Percentiles rank a stretch among this genome's conserved stretches.
Evolutionary conservation across 2,329 filamentous ascomycete species (phyloP).

Genomic region (Fusarium austroafricanum): DNA sequence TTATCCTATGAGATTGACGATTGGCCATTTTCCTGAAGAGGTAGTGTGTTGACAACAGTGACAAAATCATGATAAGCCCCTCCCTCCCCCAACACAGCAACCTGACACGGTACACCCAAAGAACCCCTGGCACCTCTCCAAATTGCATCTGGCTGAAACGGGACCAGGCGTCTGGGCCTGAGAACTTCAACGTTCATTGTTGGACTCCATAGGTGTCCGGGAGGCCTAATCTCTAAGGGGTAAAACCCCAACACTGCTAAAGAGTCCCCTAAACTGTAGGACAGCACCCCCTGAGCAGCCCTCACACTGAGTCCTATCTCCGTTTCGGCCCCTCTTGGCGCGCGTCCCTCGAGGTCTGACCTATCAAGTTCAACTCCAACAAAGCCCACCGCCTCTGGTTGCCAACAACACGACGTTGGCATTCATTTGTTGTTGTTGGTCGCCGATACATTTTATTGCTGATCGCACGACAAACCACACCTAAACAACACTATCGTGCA

Average conservation of each 20-base stretch:
- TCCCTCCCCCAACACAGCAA: constrained; percentile 27
- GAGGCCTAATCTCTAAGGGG: constrained; percentile 16
- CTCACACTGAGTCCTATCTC: constrained; percentile 16
- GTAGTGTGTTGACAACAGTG: constrained; percentile 29
- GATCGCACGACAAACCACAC: constrained; percentile 35
- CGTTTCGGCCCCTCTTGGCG: constrained; percentile 34
- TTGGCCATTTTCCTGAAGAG: constrained; percentile 21
- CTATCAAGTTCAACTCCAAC: constrained; percentile 39
- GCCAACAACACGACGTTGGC: constrained; percentile 28
- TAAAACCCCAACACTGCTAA: constrained; percentile 16
- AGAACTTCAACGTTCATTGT: not conserved
- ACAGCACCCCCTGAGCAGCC: constrained; percentile 11
- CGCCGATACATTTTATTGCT: constrained; percentile 36
- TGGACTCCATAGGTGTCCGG: not conserved
- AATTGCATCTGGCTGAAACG: constrained; percentile 12
- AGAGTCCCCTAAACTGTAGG: constrained; percentile 35
- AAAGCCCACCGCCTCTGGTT: constrained; percentile 43
- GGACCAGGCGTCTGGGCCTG: constrained; percentile 9
- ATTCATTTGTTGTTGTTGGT: constrained; percentile 38
- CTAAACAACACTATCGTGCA: constrained; percentile 31
- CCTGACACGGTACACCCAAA: constrained; percentile 4
- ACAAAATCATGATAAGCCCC: constrained; percentile 14
- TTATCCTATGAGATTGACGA: not conserved
- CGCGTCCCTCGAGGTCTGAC: constrained; percentile 36
- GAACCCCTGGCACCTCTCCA: constrained; percentile 17